These are phyloP conservation scores for Pachyrhizus erosus DNA, from an alignment of 306 rosid species.

Conservation along the genomic window DNA sequence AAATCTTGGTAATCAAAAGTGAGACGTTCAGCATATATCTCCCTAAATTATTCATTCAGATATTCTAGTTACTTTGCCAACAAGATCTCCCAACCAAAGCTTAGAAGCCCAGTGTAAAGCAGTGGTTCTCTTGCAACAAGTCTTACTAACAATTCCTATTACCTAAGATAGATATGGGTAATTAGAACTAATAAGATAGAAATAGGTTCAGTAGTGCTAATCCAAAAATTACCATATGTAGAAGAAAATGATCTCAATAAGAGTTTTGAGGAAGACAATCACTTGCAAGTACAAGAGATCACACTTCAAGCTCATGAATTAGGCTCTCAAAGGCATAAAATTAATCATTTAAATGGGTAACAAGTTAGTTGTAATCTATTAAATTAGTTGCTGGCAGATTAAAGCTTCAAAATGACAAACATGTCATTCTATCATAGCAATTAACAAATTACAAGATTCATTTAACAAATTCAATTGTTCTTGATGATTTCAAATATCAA, in stretches of 20 bases:
- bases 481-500: too few species aligned
- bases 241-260: background rate
- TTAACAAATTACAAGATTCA: too few species aligned
- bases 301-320: background rate
- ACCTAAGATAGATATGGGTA: background rate
- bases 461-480: too few species aligned
- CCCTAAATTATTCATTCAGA: background rate
- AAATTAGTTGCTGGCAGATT: background rate
- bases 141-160: conserved; percentile 26
- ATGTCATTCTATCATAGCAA: background rate
- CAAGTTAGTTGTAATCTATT: background rate
- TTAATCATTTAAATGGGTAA: background rate
- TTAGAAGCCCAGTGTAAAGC: conserved; percentile 2
- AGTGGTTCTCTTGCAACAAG: background rate
- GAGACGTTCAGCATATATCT: background rate
- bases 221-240: conserved; percentile 7
- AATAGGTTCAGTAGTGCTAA: conserved; percentile 7
- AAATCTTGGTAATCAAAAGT: conserved; percentile 4
- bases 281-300: background rate
- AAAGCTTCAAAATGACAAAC: background rate
- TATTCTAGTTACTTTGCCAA: background rate
- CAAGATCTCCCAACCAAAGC: background rate
- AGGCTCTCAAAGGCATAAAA: background rate
- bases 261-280: background rate
- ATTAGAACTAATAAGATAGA: background rate